Conservation (phyloP, 1,284 basidiomycete species). For the Pseudozyma sp. region DNA sequence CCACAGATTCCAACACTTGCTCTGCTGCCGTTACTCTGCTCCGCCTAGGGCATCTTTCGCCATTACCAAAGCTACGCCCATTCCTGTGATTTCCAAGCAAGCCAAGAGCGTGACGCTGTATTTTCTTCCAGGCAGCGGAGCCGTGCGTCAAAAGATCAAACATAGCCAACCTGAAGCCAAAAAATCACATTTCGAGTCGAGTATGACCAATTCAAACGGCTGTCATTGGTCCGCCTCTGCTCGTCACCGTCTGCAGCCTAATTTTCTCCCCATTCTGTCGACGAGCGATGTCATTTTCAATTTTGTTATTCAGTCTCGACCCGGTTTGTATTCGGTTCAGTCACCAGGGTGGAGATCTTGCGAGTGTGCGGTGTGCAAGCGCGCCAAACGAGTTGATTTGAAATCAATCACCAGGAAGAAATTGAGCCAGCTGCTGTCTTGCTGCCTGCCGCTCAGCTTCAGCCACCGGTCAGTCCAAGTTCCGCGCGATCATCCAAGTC, state of each 20-base stretch:
- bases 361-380: not conserved
- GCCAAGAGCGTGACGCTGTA: not conserved
- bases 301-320: slow-evolving; percentile 3
- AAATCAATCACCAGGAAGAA: slow-evolving; percentile 23
- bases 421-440: slow-evolving; percentile 12
- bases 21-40: not conserved
- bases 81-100: not conserved
- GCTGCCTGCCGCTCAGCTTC: slow-evolving; percentile 11
- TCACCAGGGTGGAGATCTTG: not conserved
- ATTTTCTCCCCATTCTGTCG: slow-evolving; percentile 6
- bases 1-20: no score
- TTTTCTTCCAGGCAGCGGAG: slow-evolving; percentile 3
- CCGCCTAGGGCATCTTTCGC: no score
- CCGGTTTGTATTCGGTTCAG: slow-evolving; percentile 3
- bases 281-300: not conserved
- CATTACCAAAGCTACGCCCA: slow-evolving; percentile 13
- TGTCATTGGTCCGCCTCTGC: slow-evolving; percentile 39
- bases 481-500: slow-evolving; percentile 33
- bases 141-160: slow-evolving; percentile 26
- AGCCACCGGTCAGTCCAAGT: slow-evolving; percentile 22
- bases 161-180: not conserved
- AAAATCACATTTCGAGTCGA: not conserved
- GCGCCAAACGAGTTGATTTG: slow-evolving; percentile 27
- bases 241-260: not conserved
- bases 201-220: slow-evolving; percentile 46